Percentiles rank a stretch among this genome's conserved stretches.
Conservation (phyloP, 768 basidiomycete genomes). For the Mycena maculata region DNA sequence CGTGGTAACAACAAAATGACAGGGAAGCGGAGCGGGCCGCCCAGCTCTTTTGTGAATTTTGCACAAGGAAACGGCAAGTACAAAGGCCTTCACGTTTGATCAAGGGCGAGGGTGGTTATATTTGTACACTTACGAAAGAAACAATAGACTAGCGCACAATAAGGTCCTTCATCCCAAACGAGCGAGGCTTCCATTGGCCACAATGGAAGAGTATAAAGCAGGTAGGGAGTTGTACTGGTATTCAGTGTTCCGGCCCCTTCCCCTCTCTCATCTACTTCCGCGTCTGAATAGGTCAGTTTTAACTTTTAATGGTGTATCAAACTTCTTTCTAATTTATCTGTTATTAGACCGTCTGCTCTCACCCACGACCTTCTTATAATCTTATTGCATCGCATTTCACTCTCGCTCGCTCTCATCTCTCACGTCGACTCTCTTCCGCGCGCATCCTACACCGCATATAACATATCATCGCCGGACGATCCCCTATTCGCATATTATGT, state of each 20-base stretch:
- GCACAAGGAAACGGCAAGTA: too few relatives aligned
- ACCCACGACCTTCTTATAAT: constrained; percentile 23
- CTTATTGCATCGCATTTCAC: constrained; percentile 23
- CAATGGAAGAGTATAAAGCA: too few relatives aligned
- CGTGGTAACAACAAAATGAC: too few relatives aligned
- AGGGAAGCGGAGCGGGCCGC: too few relatives aligned
- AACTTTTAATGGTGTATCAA: background rate
- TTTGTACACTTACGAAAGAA: too few relatives aligned
- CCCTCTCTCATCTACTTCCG: constrained; percentile 19
- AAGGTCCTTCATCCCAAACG: too few relatives aligned
- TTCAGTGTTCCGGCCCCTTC: constrained; percentile 14
- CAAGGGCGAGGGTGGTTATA: too few relatives aligned
- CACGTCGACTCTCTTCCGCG: constrained; percentile 49
- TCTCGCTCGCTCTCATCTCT: constrained; percentile 26
- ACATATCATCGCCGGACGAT: constrained; percentile 74
- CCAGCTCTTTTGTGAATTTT: too few relatives aligned
- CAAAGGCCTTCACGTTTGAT: too few relatives aligned
- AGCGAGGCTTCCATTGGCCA: background rate
- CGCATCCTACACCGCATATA: constrained; percentile 43
- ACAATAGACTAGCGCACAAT: too few relatives aligned
- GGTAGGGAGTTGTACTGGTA: too few relatives aligned
- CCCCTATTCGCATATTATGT: constrained; percentile 48
- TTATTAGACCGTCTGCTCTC: constrained; percentile 5
- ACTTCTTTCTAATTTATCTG: background rate
- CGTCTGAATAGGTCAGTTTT: constrained; percentile 15